These are phyloP conservation scores for Paramecium tetraurelia DNA, from an alignment of 73 alveolate genomes.

Conservation along the genomic window DNA sequence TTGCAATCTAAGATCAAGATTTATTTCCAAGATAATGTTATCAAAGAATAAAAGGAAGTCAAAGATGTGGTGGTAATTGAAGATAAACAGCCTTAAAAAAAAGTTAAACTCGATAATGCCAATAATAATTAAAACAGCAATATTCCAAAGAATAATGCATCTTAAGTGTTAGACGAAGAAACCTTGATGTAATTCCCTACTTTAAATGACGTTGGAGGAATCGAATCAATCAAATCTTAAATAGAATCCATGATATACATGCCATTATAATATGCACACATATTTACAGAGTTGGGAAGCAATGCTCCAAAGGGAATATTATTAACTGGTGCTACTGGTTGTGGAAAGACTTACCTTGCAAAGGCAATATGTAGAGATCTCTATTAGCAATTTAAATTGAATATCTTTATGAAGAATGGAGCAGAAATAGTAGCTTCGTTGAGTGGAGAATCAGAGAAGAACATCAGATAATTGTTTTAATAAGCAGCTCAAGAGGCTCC, in stretches of 20 bases:
- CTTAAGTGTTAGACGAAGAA: constrained; percentile 11
- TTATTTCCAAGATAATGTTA: not conserved
- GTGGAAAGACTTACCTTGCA: constrained; percentile 59
- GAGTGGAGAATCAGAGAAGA: constrained; percentile 86
- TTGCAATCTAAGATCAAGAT: not conserved
- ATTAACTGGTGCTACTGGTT: constrained; percentile 56
- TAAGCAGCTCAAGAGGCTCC: constrained; percentile 95
- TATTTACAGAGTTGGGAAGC: constrained; percentile 31
- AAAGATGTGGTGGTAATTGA: not conserved
- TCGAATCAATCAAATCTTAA: not conserved
- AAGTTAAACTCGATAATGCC: not conserved
- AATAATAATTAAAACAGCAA: not conserved
- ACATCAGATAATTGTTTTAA: constrained; percentile 92
- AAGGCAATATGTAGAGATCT: constrained; percentile 59
- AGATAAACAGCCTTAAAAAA: not conserved
- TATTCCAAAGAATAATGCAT: not conserved
- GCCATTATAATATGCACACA: constrained; percentile 45
- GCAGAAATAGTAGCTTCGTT: constrained; percentile 57
- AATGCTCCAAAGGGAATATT: constrained; percentile 59
- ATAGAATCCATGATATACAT: constrained; percentile 49
- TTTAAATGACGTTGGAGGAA: constrained; percentile 29
- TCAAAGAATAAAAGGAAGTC: not conserved
- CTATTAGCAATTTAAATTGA: constrained; percentile 21
- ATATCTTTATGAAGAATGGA: constrained; percentile 52
- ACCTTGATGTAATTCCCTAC: not conserved